These are phyloP conservation scores for Neurospora cerealis DNA, from an alignment of 495 filamentous ascomycete genomes.

Conservation along the genomic window DNA sequence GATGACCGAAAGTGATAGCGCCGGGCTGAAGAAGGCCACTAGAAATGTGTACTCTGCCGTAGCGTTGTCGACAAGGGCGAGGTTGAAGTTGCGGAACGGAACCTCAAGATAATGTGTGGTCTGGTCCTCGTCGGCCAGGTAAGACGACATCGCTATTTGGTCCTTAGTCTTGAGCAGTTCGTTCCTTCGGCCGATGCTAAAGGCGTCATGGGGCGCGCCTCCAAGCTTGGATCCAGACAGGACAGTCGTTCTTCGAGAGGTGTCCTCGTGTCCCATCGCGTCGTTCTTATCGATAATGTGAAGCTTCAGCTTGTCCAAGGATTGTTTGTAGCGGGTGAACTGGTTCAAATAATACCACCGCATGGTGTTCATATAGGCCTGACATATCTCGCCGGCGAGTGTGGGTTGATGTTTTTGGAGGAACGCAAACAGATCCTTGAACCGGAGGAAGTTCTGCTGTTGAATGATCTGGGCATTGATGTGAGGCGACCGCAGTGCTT, in stretches of 20 bases:
- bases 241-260: slow-evolving; percentile 45
- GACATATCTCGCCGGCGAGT: slow-evolving; percentile 76
- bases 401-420: slow-evolving; percentile 65
- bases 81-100: slow-evolving; percentile 87
- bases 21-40: slow-evolving; percentile 71
- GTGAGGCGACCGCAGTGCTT: slow-evolving; percentile 81
- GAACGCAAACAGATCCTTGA: slow-evolving; percentile 80
- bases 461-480: slow-evolving; percentile 96
- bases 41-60: slow-evolving; percentile 94
- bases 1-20: slow-evolving; percentile 46
- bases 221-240: slow-evolving; percentile 36
- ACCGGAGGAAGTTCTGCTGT: slow-evolving; percentile 76
- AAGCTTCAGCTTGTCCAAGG: slow-evolving; percentile 75
- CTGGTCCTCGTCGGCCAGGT: slow-evolving; percentile 81
- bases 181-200: slow-evolving; percentile 73
- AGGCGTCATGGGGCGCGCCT: slow-evolving; percentile 71
- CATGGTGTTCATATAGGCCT: slow-evolving; percentile 98
- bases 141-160: slow-evolving; percentile 64
- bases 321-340: slow-evolving; percentile 77
- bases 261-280: slow-evolving; percentile 70
- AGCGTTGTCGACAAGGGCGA: slow-evolving; percentile 86
- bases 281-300: slow-evolving; percentile 77
- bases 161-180: slow-evolving; percentile 65
- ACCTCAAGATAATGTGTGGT: slow-evolving; percentile 76
- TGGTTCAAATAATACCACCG: slow-evolving; percentile 93